Conservation (phyloP, 345 rosid species). For the Kandelia obovata region DNA sequence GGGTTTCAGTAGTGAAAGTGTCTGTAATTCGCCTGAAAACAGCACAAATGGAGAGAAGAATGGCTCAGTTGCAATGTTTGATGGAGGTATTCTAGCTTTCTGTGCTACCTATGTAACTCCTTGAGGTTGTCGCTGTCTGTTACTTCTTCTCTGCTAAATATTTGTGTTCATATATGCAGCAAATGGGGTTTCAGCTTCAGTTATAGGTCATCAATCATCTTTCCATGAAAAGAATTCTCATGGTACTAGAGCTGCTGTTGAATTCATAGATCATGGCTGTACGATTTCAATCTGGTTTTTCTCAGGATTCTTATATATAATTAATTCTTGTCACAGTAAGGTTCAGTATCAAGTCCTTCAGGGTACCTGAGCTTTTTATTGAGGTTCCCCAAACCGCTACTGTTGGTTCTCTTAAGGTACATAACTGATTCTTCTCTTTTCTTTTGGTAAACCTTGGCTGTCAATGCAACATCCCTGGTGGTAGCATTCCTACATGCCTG, state of each 20-base stretch:
- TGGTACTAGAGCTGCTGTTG: conserved; percentile 43
- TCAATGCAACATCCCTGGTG: not conserved
- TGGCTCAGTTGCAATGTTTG: conserved; percentile 21
- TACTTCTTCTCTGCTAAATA: conserved; percentile 21
- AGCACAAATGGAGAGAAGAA: conserved; percentile 33
- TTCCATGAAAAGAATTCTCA: conserved; percentile 53
- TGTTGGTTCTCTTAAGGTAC: conserved; percentile 83
- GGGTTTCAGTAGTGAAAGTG: conserved; percentile 78
- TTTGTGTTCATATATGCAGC: conserved; percentile 34
- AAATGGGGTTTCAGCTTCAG: conserved; percentile 39
- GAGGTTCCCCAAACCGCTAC: conserved; percentile 89
- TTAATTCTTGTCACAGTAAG: conserved; percentile 59
- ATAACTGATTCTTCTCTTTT: not conserved
- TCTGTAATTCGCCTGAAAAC: conserved; percentile 61
- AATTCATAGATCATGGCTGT: conserved; percentile 14
- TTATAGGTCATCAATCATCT: conserved; percentile 43
- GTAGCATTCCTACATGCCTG: not conserved
- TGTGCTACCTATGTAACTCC: conserved; percentile 2
- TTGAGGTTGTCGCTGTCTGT: conserved; percentile 4
- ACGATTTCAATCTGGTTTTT: conserved; percentile 6
- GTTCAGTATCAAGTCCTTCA: conserved; percentile 82
- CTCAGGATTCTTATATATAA: conserved; percentile 23
- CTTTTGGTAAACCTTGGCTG: not conserved
- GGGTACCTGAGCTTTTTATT: conserved; percentile 78
- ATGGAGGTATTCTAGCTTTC: conserved; percentile 42